A percentile compares a stretch with the other conserved stretches of the same genome.
Evolutionary conservation across 805 yeast genomes (phyloP).

Genomic region (Zygosaccharomyces siamensis): DNA sequence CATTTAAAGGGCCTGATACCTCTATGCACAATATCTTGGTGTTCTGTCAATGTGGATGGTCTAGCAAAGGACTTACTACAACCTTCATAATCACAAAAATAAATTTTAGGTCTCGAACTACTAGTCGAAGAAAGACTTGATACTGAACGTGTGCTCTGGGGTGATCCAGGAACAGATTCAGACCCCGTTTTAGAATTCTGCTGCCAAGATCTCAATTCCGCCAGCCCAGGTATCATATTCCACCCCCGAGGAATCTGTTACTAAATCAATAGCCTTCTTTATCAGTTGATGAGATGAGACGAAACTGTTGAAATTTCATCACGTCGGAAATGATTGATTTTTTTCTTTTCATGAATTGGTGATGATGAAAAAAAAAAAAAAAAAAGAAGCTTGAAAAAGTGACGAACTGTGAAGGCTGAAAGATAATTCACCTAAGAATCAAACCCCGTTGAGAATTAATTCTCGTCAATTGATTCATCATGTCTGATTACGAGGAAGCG

Average conservation of each 20-base stretch:
- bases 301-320: constrained; percentile 1
- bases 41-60: constrained; percentile 82
- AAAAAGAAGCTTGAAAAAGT: constrained; percentile 6
- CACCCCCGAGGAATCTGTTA: not conserved
- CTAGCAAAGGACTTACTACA: constrained; percentile 75
- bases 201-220: not conserved
- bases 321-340: constrained; percentile 6
- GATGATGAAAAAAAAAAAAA: constrained; percentile 4
- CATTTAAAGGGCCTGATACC: constrained; percentile 77
- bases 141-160: constrained; percentile 5
- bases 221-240: not conserved
- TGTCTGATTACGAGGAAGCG: constrained; percentile 56
- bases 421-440: not conserved
- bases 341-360: not conserved
- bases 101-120: constrained; percentile 51
- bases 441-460: not conserved
- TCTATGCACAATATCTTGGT: constrained; percentile 62
- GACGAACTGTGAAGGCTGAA: not conserved
- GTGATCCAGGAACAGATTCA: constrained; percentile 4
- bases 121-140: constrained; percentile 16
- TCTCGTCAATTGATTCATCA: constrained; percentile 14
- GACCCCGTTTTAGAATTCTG: not conserved
- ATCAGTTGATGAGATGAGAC: not conserved
- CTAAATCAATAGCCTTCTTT: not conserved
- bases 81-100: constrained; percentile 56